These are phyloP conservation scores for Trichosporon coremiiforme DNA, from an alignment of 1,284 basidiomycete species.

Conservation along the genomic window DNA sequence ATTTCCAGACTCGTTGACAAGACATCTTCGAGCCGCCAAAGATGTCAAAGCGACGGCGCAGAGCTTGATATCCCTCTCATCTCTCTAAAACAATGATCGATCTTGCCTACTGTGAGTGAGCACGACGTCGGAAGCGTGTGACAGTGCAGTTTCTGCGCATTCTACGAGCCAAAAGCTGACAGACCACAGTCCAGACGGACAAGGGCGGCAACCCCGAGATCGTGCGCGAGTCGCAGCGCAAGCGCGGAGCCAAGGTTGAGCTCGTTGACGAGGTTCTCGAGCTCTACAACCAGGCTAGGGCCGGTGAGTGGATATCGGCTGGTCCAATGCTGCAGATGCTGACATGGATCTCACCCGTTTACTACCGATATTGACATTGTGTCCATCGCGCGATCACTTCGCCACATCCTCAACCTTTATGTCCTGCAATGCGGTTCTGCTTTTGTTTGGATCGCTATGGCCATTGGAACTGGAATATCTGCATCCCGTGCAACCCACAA, in stretches of 20 bases:
- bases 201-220: conserved; percentile 94
- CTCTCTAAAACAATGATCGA: conserved; percentile 50
- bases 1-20: conserved; percentile 18
- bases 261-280: conserved; percentile 90
- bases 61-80: neutral
- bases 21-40: neutral
- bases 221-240: conserved; percentile 89
- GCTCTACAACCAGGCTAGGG: conserved; percentile 69
- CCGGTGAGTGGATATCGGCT: conserved; percentile 66
- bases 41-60: neutral
- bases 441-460: neutral
- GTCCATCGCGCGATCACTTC: neutral
- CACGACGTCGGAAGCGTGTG: neutral
- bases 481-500: neutral
- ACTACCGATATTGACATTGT: neutral
- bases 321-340: neutral
- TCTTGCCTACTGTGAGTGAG: conserved; percentile 50
- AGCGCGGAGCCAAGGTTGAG: conserved; percentile 83
- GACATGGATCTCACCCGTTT: neutral
- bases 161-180: neutral
- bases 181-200: conserved; percentile 56
- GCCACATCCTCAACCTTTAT: neutral
- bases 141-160: neutral
- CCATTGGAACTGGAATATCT: neutral
- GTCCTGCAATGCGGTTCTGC: neutral